Conservation (phyloP, 2,329 filamentous ascomycete genomes). For the Hypoxylon sp. region DNA sequence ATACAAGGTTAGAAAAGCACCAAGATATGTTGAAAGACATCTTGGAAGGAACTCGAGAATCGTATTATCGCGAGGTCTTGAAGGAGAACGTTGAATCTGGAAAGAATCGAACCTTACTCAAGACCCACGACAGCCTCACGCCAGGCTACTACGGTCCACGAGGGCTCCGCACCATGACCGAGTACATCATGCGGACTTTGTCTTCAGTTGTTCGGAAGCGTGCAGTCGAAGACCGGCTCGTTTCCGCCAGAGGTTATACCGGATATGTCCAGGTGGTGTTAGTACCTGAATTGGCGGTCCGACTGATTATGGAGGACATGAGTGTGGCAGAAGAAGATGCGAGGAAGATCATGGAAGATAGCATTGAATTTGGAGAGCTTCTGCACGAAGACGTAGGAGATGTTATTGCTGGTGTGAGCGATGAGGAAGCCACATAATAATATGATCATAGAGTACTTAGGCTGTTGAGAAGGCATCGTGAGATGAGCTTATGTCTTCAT, state of each 20-base stretch:
- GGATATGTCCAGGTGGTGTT: constrained; percentile 81
- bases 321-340: constrained; percentile 60
- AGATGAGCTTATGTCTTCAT: constrained; percentile 7
- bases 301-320: constrained; percentile 72
- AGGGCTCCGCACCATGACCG: constrained; percentile 80
- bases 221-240: constrained; percentile 74
- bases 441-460: not conserved
- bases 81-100: constrained; percentile 70
- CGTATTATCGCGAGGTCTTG: constrained; percentile 73
- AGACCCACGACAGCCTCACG: constrained; percentile 71
- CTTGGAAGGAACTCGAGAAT: constrained; percentile 68
- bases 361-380: constrained; percentile 76
- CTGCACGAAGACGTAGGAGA: constrained; percentile 77
- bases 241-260: constrained; percentile 76
- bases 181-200: constrained; percentile 75
- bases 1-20: constrained; percentile 71
- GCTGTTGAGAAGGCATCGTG: not conserved
- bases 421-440: constrained; percentile 43
- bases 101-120: constrained; percentile 71
- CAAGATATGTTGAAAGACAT: constrained; percentile 70
- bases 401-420: constrained; percentile 57
- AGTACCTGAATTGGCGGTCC: constrained; percentile 77
- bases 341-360: constrained; percentile 73
- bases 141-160: constrained; percentile 89
- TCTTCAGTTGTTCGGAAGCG: constrained; percentile 72